Percentiles rank a stretch among this genome's conserved stretches.
Conservation (phyloP, 148 eudicot genomes). For the Oxyria digyna region DNA sequence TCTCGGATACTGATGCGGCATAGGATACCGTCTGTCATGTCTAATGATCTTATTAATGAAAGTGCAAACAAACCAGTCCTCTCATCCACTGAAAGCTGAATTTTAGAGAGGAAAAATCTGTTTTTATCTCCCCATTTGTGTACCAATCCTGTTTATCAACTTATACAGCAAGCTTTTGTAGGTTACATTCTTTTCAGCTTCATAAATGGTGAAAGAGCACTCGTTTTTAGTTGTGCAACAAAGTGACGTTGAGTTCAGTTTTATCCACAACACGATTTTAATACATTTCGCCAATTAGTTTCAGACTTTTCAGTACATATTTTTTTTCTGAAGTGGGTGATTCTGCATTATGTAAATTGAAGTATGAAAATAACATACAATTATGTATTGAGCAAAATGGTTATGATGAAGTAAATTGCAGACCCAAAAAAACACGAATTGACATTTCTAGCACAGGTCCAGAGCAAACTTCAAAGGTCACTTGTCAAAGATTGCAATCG, state of each 20-base stretch:
- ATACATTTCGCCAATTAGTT: too few species aligned
- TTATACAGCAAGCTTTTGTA: background rate
- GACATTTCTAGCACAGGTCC: background rate
- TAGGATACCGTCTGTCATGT: constrained; percentile 69
- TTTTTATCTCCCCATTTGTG: background rate
- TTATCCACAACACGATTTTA: background rate
- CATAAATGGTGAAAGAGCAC: background rate
- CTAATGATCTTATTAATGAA: constrained; percentile 42
- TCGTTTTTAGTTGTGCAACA: background rate
- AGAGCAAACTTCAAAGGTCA: too few species aligned
- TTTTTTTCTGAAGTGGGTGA: too few species aligned
- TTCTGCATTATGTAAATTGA: too few species aligned
- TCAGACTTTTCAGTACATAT: too few species aligned
- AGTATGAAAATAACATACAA: too few species aligned
- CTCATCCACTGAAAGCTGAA: constrained; percentile 16
- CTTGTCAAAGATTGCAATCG: background rate
- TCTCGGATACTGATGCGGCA: constrained; percentile 70
- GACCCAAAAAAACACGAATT: too few species aligned
- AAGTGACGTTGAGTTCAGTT: background rate
- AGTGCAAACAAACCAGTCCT: constrained; percentile 17
- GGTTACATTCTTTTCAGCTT: background rate
- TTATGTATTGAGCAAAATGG: too few species aligned
- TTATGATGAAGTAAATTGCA: too few species aligned
- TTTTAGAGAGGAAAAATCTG: background rate
- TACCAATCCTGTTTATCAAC: background rate